Conservation (phyloP, 2,329 filamentous ascomycete species). For the Albifimbria verrucaria region DNA sequence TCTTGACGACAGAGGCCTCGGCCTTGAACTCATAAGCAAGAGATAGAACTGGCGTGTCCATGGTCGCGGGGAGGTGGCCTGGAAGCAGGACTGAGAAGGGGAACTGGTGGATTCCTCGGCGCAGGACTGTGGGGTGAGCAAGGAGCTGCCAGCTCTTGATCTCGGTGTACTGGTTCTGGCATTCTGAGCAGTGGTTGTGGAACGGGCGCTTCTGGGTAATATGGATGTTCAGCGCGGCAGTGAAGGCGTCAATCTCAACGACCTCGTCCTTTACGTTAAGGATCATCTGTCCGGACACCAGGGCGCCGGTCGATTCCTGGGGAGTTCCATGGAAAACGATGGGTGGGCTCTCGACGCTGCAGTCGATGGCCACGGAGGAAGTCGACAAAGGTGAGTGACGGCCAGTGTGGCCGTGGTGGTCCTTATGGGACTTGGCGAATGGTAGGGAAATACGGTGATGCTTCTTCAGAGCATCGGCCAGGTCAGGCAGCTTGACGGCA, state of each 20-base stretch:
- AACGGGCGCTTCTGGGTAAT: constrained; percentile 80
- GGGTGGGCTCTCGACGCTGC: constrained; percentile 79
- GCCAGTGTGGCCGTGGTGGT: constrained; percentile 22
- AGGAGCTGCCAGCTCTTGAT: constrained; percentile 79
- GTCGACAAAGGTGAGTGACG: constrained; percentile 13
- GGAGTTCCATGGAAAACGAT: constrained; percentile 77
- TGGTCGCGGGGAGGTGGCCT: constrained; percentile 81
- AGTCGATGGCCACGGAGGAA: constrained; percentile 42
- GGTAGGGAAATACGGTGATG: constrained; percentile 40
- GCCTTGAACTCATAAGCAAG: constrained; percentile 79
- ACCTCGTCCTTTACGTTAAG: constrained; percentile 66
- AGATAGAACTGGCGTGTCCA: constrained; percentile 67
- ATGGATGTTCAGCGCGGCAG: constrained; percentile 67
- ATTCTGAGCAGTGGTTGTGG: constrained; percentile 72
- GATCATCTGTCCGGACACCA: constrained; percentile 80
- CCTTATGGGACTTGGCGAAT: constrained; percentile 41
- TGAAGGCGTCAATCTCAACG: constrained; percentile 68
- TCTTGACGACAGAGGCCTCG: constrained; percentile 57
- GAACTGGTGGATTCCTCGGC: constrained; percentile 65
- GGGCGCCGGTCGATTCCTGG: constrained; percentile 73
- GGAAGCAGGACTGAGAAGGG: constrained; percentile 86
- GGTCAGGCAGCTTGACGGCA: constrained; percentile 35
- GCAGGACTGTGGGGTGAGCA: constrained; percentile 48
- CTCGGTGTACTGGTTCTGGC: constrained; percentile 67
- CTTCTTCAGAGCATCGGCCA: constrained; percentile 34